Conservation (phyloP, 768 basidiomycete genomes). For the Grammothele lineata region DNA sequence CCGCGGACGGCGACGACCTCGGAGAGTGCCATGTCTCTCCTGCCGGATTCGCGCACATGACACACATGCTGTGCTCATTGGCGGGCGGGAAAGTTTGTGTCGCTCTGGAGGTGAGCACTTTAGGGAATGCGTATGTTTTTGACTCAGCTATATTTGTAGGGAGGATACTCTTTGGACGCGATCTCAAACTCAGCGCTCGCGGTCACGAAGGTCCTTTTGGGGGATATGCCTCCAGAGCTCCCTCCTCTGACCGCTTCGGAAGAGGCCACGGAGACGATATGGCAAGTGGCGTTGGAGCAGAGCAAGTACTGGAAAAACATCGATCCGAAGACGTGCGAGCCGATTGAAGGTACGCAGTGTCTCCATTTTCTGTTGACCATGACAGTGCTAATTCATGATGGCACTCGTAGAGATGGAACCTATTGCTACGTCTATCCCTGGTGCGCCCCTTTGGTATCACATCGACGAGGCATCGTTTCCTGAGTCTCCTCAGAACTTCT, state of each 20-base stretch:
- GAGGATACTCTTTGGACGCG: constrained; percentile 91
- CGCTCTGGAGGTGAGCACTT: constrained; percentile 73
- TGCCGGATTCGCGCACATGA: constrained; percentile 96
- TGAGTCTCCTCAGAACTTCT: constrained; percentile 57
- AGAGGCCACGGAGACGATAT: constrained; percentile 83
- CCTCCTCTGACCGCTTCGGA: constrained; percentile 72
- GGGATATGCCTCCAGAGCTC: constrained; percentile 77
- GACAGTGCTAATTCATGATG: background rate
- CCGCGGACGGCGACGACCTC: constrained; percentile 87
- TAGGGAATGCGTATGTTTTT: background rate
- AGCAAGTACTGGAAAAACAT: constrained; percentile 90
- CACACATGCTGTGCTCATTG: constrained; percentile 88
- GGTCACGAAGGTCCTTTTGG: constrained; percentile 83
- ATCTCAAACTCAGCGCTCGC: constrained; percentile 86
- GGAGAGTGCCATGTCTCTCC: constrained; percentile 92
- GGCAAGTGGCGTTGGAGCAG: constrained; percentile 83
- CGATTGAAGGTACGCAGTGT: constrained; percentile 59
- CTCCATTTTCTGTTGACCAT: background rate
- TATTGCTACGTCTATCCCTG: constrained; percentile 64
- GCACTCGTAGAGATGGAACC: constrained; percentile 53
- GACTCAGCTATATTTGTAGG: constrained; percentile 42
- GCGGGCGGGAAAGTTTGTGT: constrained; percentile 89
- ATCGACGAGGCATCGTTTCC: background rate
- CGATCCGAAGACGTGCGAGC: constrained; percentile 77
- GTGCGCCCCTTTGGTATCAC: constrained; percentile 29